These are phyloP conservation scores for Psilocybe mexicana DNA, from an alignment of 1,284 basidiomycete species.

Conservation along the genomic window DNA sequence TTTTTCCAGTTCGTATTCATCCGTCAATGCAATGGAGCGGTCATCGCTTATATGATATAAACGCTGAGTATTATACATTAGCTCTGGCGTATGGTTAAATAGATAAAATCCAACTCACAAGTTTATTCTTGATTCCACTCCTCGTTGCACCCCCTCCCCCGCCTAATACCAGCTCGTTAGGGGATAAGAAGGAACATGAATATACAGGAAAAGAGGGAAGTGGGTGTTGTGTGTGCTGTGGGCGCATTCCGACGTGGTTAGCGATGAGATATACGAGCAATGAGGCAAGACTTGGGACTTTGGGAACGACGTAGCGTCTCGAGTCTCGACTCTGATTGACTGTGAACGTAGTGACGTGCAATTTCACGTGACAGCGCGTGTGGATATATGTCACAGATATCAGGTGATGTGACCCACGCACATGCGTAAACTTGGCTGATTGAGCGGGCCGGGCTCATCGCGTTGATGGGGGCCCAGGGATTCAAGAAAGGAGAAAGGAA, in stretches of 20 bases:
- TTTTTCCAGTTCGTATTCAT: slow-evolving; percentile 74
- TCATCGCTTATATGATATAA: slow-evolving; percentile 70
- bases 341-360: not conserved
- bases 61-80: slow-evolving; percentile 44
- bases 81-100: slow-evolving; percentile 9
- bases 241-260: slow-evolving; percentile 56
- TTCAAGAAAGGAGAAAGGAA: not conserved
- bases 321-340: not conserved
- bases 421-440: not conserved
- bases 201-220: slow-evolving; percentile 85
- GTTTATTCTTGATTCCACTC: slow-evolving; percentile 90
- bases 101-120: slow-evolving; percentile 52
- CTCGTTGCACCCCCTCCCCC: slow-evolving; percentile 84
- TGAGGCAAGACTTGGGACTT: not conserved
- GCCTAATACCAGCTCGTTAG: slow-evolving; percentile 78
- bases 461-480: not conserved
- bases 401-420: not conserved
- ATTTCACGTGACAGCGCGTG: slow-evolving; percentile 4
- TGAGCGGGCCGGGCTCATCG: not conserved
- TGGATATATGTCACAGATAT: too few species aligned
- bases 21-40: slow-evolving; percentile 56
- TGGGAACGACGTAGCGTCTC: not conserved
- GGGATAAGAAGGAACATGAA: slow-evolving; percentile 79
- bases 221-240: slow-evolving; percentile 75
- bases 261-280: not conserved